Percentiles rank a stretch among this genome's conserved stretches.
Conservation (phyloP, 2,329 filamentous ascomycete genomes). For the Paracorniculantispora psalliotae region DNA sequence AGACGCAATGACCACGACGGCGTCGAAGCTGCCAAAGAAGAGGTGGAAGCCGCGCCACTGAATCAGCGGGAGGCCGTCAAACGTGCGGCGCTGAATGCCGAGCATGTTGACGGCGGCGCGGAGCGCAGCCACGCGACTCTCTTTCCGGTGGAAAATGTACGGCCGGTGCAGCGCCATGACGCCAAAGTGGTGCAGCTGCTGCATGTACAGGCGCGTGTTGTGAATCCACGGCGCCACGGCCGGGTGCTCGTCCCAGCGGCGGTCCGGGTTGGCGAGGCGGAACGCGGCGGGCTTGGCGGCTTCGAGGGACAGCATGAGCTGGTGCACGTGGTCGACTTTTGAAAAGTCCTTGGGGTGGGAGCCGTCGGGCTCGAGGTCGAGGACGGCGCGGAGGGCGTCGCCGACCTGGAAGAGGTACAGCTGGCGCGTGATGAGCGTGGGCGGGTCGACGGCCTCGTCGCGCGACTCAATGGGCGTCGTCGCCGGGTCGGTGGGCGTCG, state of each 20-base stretch:
- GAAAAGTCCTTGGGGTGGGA: constrained; percentile 49
- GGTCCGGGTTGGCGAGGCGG: constrained; percentile 52
- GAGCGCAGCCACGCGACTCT: constrained; percentile 51
- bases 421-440: constrained; percentile 50
- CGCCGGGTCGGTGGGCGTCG: constrained; percentile 41
- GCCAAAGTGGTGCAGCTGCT: constrained; percentile 48
- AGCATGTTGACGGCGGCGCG: constrained; percentile 52
- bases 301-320: constrained; percentile 43
- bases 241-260: constrained; percentile 48
- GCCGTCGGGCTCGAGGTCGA: constrained; percentile 52
- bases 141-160: constrained; percentile 54
- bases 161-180: constrained; percentile 57
- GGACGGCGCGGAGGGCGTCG: constrained; percentile 47
- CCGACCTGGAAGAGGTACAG: constrained; percentile 47
- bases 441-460: constrained; percentile 43
- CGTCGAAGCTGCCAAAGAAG: constrained; percentile 61
- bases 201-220: constrained; percentile 39
- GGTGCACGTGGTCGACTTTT: constrained; percentile 51
- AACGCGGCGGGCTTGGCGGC: constrained; percentile 48
- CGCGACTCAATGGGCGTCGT: constrained; percentile 45
- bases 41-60: constrained; percentile 50
- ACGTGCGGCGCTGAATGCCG: constrained; percentile 46
- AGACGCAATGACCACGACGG: constrained; percentile 55
- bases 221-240: constrained; percentile 48
- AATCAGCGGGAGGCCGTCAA: constrained; percentile 43